Evolutionary conservation across 2,329 filamentous ascomycete genomes (phyloP).

Genomic region (Fusarium illudens): DNA sequence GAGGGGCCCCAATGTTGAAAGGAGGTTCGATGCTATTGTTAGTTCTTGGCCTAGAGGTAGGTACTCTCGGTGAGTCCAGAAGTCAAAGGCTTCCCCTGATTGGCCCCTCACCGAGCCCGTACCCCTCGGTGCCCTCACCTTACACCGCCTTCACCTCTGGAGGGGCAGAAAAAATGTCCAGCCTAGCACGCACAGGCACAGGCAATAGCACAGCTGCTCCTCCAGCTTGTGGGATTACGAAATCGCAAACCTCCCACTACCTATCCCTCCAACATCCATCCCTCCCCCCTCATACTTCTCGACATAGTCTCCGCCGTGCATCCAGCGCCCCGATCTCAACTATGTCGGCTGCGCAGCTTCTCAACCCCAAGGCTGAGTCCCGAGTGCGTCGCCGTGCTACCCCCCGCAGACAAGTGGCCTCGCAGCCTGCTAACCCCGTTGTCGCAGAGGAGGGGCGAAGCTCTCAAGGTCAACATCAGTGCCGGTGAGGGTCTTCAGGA

Average conservation of each 20-base stretch:
- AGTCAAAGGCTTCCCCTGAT: not conserved
- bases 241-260: constrained; percentile 40
- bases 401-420: constrained; percentile 31
- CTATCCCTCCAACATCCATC: constrained; percentile 24
- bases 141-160: constrained; percentile 45
- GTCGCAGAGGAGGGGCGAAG: constrained; percentile 88
- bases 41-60: not conserved
- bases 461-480: constrained; percentile 94
- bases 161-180: constrained; percentile 49
- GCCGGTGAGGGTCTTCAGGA: constrained; percentile 92
- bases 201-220: constrained; percentile 42
- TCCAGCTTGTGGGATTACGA: constrained; percentile 46
- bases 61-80: not conserved
- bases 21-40: not conserved
- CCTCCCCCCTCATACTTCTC: constrained; percentile 29
- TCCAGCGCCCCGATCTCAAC: constrained; percentile 35
- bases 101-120: constrained; percentile 30
- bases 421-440: constrained; percentile 39
- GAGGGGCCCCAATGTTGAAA: not conserved
- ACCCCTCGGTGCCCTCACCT: constrained; percentile 22
- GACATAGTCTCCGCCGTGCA: constrained; percentile 34
- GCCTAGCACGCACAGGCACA: constrained; percentile 39
- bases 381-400: constrained; percentile 70
- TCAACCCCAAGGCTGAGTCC: constrained; percentile 99
- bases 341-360: constrained; percentile 97